Base-by-base conservation (phyloP, 2,329 filamentous ascomycete genomes). In the Cordyceps cicadae region DNA sequence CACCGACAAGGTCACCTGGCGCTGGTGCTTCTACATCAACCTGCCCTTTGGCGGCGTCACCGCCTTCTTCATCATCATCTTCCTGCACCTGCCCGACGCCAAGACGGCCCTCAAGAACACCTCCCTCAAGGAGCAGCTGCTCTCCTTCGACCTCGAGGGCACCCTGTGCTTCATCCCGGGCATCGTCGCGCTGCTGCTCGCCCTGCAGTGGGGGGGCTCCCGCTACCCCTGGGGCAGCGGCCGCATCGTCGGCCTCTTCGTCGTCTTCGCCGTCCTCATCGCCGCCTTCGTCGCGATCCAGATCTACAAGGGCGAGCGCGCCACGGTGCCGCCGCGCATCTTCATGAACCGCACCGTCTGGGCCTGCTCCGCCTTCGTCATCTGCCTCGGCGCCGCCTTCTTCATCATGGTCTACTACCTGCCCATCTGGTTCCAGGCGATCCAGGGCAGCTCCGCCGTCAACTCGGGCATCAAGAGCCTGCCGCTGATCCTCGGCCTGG, bases 341-440 rank as follows among this genome's bases (percentile, higher is more conserved):
- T 70, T 79, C 61, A 68, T 65, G 59, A 71, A 78, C 60, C 74
- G 75, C 34, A 76, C 71, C 60, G 72, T 79, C 43, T 59, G 69
- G 17, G 67, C 0, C 68, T 81, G 3, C 65, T 81, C 8, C 1
- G 57, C 67, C 21, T 59, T 59, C 71, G 50, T 61, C 46, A 9
- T 61, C 32, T 50, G 59, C 39, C 51, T 53, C n/a, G 69, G 70
- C 68, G 70, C 54, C 69, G 70, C 3, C 71, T 54, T 54, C 34
- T 60, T 54, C 32, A 51, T 51, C 51, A 60, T 54, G 69, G 69
- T 76, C 7, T 76, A 78, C 67, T 79, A 74, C 66, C 68, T 80
- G 9, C 76, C 78, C 15, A 73, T 80, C 59, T 80, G 76, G 74
- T 79, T 78, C 67, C 76, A 78, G 63, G 71, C 75, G 11, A 73